Percentiles rank a stretch among this genome's conserved stretches.
These are phyloP conservation scores for Terana coerulea DNA, from an alignment of 768 basidiomycete species.

Conservation along the genomic window DNA sequence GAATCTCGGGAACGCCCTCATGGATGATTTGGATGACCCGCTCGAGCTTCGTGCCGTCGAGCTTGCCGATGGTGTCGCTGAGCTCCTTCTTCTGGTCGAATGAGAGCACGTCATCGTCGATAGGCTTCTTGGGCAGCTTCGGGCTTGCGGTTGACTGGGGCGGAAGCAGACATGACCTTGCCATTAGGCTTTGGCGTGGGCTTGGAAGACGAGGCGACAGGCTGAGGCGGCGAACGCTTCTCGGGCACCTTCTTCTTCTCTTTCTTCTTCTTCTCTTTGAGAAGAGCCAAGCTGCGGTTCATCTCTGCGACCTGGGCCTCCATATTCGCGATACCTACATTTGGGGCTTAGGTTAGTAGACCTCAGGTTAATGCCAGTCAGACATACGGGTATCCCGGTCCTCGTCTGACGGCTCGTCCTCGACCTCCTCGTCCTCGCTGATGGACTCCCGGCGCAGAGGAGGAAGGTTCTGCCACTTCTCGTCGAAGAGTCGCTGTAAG, in stretches of 20 bases:
- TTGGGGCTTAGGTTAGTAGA: conserved; percentile 16
- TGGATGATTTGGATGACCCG: conserved; percentile 95
- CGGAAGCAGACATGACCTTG: conserved; percentile 42
- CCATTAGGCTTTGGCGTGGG: conserved; percentile 30
- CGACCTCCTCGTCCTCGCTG: conserved; percentile 60
- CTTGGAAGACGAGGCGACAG: conserved; percentile 66
- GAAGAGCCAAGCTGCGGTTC: conserved; percentile 59
- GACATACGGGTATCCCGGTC: conserved; percentile 66
- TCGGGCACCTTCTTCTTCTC: conserved; percentile 67
- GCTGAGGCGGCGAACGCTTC: conserved; percentile 34
- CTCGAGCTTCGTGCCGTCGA: conserved; percentile 81
- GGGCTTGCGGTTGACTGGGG: conserved; percentile 41
- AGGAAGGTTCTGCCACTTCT: conserved; percentile 85
- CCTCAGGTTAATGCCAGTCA: conserved; percentile 5
- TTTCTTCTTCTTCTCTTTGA: conserved; percentile 67
- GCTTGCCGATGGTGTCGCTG: conserved; percentile 86
- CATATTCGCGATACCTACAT: conserved; percentile 57
- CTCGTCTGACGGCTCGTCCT: conserved; percentile 61
- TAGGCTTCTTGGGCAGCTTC: conserved; percentile 58
- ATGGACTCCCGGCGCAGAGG: conserved; percentile 41
- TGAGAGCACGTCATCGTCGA: conserved; percentile 75
- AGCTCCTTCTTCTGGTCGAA: conserved; percentile 99
- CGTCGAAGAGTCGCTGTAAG: conserved; percentile 84
- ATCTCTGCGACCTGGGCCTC: conserved; percentile 80
- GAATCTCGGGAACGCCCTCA: conserved; percentile 88